Evolutionary conservation across 108 stramenopile genomes (phyloP).

Genomic region (Conticribra weissflogii): DNA sequence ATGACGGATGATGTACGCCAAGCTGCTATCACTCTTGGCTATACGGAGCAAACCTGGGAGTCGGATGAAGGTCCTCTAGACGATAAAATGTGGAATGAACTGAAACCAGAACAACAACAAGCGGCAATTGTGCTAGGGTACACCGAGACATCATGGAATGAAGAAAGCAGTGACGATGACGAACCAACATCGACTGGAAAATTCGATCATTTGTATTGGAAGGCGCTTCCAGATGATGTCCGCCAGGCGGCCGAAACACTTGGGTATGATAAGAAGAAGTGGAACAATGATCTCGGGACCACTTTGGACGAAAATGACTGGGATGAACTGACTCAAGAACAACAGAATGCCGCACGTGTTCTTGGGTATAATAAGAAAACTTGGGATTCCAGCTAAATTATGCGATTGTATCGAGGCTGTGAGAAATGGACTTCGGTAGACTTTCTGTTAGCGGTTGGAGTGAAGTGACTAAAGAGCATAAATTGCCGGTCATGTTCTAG

Average conservation of each 20-base stretch:
- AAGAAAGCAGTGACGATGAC: neutral
- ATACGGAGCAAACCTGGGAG: neutral
- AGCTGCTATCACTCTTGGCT: neutral
- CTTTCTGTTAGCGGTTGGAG: no score
- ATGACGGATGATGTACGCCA: no score
- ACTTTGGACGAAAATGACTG: neutral
- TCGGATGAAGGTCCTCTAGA: neutral
- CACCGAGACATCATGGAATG: neutral
- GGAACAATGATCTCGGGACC: neutral
- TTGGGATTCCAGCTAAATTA: no score
- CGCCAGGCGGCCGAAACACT: neutral
- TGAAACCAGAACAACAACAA: neutral
- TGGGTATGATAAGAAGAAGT: neutral
- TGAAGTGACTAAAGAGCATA: no score
- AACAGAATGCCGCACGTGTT: neutral
- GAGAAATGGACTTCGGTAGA: no score
- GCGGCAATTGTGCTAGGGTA: neutral
- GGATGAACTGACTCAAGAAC: neutral
- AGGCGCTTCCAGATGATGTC: neutral
- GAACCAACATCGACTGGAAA: no score
- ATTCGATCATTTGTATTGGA: neutral
- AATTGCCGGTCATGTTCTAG: no score
- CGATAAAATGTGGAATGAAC: neutral
- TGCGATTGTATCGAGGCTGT: no score
- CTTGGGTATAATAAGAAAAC: neutral